Base-by-base conservation (phyloP, 768 basidiomycete species). In the Xanthoconium stramineum region DNA sequence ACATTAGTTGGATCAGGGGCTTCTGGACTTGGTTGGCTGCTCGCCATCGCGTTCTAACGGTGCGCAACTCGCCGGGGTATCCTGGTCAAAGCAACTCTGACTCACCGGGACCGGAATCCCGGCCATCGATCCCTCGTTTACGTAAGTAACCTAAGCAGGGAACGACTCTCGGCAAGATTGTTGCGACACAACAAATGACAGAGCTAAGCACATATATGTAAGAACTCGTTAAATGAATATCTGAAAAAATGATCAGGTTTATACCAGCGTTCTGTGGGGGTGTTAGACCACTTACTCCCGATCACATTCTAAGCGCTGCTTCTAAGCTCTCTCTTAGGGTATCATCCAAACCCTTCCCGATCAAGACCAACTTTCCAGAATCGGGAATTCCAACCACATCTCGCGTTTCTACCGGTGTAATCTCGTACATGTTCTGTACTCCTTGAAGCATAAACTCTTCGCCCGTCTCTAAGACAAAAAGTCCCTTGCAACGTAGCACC, bases 391-490 rank as follows among this genome's bases (percentile, higher is more conserved):
- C 84, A 28, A 83, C 52, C 20, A 63, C 46, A 9, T 69, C 73
- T 54, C 68, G 69, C 40, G 67, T 71, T n/a, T 64, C 65, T 39
- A 85, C 74, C 48, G 77, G 71, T 0, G 70, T 66, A 14, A 95
- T 80, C 63, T 99, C 96, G 67, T 95, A 99, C 70, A 98, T 80
- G 61, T 77, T 91, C 61, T 91, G 78, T 13, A 99, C 97, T 3
- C 95, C 97, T 67, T 99, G 97, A 44, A 99, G 73, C 51, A 98
- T 83, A 62, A 85, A 81, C 53, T 81, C 77, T 50, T 80, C 75
- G 3, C 88, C 88, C 0, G 73, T 70, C 3, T 77, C 69, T 11
- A 77, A 74, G 17, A 70, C 70, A 60, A 96, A 85, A 19, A 94
- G 76, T 9, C 95, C 96, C 69, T 99, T 98, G 65, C 92, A 91